Conservation (phyloP, 2,329 filamentous ascomycete genomes). For the Arachnomyces sp. region DNA sequence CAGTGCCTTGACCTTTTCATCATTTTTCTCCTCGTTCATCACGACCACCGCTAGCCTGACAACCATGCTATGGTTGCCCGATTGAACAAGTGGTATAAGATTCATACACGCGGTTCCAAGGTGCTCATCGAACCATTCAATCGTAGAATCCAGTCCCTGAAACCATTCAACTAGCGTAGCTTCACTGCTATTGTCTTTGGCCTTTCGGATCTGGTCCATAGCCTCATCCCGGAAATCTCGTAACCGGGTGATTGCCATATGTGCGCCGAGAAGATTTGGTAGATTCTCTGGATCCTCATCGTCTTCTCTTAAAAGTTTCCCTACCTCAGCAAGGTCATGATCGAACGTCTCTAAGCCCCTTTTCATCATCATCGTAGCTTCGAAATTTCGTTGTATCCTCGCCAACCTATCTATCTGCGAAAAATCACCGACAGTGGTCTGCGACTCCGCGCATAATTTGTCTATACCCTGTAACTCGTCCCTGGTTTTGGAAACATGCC, state of each 20-base stretch:
- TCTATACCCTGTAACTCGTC: conserved; percentile 99
- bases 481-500: conserved; percentile 85
- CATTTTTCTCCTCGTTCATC: conserved; percentile 92
- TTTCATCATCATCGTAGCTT: conserved; percentile 88
- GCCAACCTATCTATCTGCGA: conserved; percentile 62
- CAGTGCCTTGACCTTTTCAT: conserved; percentile 79
- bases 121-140: conserved; percentile 94
- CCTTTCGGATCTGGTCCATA: conserved; percentile 85
- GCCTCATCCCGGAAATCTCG: conserved; percentile 93
- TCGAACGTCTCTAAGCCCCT: conserved; percentile 82
- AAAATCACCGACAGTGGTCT: conserved; percentile 96
- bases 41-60: conserved; percentile 88
- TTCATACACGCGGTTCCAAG: conserved; percentile 82
- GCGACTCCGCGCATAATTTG: conserved; percentile 90
- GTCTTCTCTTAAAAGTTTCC: conserved; percentile 71
- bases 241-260: conserved; percentile 85
- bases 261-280: conserved; percentile 79
- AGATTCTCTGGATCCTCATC: conserved; percentile 81
- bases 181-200: conserved; percentile 64
- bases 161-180: conserved; percentile 87
- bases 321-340: conserved; percentile 64
- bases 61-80: conserved; percentile 79
- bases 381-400: conserved; percentile 76
- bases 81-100: conserved; percentile 75
- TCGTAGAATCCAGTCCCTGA: conserved; percentile 70